phyloP scores from a whole-genome alignment of 805 yeast genomes.

The Saccharomycopsis sp. region DNA sequence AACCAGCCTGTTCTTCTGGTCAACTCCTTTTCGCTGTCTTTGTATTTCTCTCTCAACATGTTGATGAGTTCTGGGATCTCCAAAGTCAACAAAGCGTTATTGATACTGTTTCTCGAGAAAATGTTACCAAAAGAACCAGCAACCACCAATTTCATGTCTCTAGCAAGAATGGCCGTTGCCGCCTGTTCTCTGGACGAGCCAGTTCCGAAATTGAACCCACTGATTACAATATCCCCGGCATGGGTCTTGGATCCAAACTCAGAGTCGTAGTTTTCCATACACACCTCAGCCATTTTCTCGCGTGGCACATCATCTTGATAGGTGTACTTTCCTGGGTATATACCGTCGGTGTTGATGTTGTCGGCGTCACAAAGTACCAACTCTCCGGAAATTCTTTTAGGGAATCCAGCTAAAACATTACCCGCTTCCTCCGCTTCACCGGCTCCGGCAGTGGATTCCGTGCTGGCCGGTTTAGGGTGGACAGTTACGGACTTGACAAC shows the following conservation, averaged over 20 bases:
- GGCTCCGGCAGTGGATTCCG: constrained; percentile 26
- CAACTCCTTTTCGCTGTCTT: constrained; percentile 51
- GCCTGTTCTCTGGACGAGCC: constrained; percentile 99
- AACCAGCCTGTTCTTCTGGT: constrained; percentile 95
- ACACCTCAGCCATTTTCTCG: constrained; percentile 96
- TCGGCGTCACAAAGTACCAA: constrained; percentile 94
- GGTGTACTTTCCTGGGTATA: constrained; percentile 97
- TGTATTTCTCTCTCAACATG: constrained; percentile 64
- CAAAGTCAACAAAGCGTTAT: constrained; percentile 88
- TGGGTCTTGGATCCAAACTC: constrained; percentile 78
- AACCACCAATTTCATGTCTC: constrained; percentile 87
- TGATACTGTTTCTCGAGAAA: constrained; percentile 91
- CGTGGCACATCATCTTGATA: constrained; percentile 95
- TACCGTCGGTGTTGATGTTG: constrained; percentile 95
- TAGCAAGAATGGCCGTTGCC: constrained; percentile 93
- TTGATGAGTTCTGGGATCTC: constrained; percentile 86
- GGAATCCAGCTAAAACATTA: constrained; percentile 88
- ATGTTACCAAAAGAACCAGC: constrained; percentile 98
- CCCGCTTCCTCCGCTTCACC: constrained; percentile 39
- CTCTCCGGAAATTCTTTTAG: constrained; percentile 83
- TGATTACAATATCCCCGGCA: constrained; percentile 82
- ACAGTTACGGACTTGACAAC: constrained; percentile 26
- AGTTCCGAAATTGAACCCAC: constrained; percentile 96
- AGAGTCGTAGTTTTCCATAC: constrained; percentile 97
- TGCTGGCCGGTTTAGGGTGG: constrained; percentile 30